phyloP scores from a whole-genome alignment of 257 asterid species.

The Solanum ossicruentum region DNA sequence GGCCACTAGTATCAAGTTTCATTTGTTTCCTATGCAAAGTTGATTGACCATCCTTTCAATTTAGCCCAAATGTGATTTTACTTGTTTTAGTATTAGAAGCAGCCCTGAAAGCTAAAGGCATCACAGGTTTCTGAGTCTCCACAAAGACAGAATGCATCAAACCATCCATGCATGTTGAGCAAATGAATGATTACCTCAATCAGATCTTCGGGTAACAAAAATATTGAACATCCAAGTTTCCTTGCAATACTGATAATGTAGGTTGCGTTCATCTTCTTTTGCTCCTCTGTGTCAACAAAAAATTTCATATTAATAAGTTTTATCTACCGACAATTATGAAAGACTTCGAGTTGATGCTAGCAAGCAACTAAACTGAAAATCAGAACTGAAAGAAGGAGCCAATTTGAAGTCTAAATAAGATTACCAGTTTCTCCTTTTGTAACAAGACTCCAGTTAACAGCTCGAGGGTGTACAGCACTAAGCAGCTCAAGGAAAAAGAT shows the following conservation, averaged over 20 bases:
- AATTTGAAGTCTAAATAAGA: not conserved
- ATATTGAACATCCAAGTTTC: slow-evolving; percentile 94
- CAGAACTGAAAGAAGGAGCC: not conserved
- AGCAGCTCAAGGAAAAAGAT: slow-evolving; percentile 90
- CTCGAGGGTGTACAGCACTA: slow-evolving; percentile 89
- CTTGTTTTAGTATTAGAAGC: not conserved
- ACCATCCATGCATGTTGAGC: not conserved
- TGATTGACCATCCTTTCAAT: not conserved
- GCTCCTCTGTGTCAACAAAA: slow-evolving; percentile 46
- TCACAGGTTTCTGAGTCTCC: not conserved
- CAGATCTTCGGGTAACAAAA: slow-evolving; percentile 89
- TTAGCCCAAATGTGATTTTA: not conserved
- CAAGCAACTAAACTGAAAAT: not conserved
- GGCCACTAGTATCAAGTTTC: not conserved
- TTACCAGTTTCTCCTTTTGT: slow-evolving; percentile 82
- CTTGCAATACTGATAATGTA: slow-evolving; percentile 92
- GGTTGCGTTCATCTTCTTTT: slow-evolving; percentile 88
- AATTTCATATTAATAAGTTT: not conserved
- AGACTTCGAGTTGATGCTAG: not conserved
- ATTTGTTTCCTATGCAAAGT: not conserved
- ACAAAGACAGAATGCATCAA: not conserved
- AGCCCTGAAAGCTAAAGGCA: not conserved
- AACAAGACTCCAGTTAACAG: slow-evolving; percentile 97
- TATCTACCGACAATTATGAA: not conserved
- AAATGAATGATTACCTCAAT: slow-evolving; percentile 46